A percentile compares a stretch with the other conserved stretches of the same genome.
phyloP scores from a whole-genome alignment of 2,329 filamentous ascomycete genomes.

The Talaromyces marneffei region DNA sequence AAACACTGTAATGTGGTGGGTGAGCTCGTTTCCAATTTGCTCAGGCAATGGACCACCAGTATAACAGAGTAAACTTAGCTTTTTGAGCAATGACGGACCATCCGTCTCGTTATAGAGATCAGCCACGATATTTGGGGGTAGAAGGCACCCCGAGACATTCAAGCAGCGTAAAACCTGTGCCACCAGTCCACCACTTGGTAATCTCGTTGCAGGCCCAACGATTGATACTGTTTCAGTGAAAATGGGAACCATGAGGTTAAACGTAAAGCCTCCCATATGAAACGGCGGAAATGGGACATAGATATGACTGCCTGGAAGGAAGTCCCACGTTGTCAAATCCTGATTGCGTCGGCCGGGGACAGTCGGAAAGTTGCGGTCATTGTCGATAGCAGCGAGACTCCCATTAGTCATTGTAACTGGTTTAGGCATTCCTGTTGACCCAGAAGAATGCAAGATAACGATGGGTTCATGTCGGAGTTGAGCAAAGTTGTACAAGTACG shows the following conservation, averaged over 20 bases:
- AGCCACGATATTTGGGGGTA: not conserved
- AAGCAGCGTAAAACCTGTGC: not conserved
- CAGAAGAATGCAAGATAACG: constrained; percentile 5
- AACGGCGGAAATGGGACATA: constrained; percentile 5
- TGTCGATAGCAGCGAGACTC: not conserved
- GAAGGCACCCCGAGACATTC: not conserved
- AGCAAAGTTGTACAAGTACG: not conserved
- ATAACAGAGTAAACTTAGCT: not conserved
- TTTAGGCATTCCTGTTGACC: constrained; percentile 10
- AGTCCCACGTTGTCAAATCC: constrained; percentile 8
- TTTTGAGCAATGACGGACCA: not conserved
- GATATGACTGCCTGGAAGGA: not conserved
- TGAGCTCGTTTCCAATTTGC: constrained; percentile 3
- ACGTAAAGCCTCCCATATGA: constrained; percentile 6
- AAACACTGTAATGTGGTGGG: not conserved
- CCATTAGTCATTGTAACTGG: not conserved
- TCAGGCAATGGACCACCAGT: constrained; percentile 5
- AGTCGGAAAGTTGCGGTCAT: not conserved
- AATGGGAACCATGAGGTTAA: not conserved
- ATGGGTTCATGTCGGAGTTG: not conserved
- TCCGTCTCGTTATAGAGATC: constrained; percentile 1
- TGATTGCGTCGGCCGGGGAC: constrained; percentile 1
- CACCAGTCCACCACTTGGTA: constrained; percentile 1
- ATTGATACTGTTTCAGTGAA: not conserved
- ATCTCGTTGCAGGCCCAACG: constrained; percentile 1